Percentiles rank a stretch among this genome's conserved stretches.
phyloP scores from a whole-genome alignment of 2,329 filamentous ascomycete genomes.

The Aspergillus sergii region DNA sequence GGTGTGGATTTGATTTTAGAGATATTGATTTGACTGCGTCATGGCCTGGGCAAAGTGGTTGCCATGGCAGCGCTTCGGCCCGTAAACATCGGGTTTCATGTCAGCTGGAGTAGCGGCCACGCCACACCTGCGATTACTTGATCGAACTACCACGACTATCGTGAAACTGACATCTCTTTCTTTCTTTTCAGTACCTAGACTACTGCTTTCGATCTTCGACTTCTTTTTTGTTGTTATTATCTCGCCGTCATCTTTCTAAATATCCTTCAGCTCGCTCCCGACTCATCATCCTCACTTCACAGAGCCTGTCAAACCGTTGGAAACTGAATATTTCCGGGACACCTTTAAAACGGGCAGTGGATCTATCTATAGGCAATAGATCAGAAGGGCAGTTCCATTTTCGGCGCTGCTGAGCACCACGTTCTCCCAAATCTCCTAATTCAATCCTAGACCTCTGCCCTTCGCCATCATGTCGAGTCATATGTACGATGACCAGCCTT shows the following conservation, averaged over 20 bases:
- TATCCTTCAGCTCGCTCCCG: not conserved
- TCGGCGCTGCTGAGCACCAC: slow-evolving; percentile 17
- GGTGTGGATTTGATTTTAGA: not conserved
- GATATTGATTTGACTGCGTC: not conserved
- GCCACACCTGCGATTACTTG: slow-evolving; percentile 1
- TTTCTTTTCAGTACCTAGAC: slow-evolving; percentile 19
- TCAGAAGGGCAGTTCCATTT: slow-evolving; percentile 16
- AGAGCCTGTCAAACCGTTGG: not conserved
- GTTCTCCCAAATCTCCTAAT: slow-evolving; percentile 23
- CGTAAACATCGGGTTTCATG: slow-evolving; percentile 36
- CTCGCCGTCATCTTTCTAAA: not conserved
- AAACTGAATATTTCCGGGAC: slow-evolving; percentile 11
- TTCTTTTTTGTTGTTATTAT: slow-evolving; percentile 4
- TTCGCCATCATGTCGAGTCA: slow-evolving; percentile 36
- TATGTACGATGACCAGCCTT: slow-evolving; percentile 46
- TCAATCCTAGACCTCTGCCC: slow-evolving; percentile 12
- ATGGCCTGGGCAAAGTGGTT: slow-evolving; percentile 22
- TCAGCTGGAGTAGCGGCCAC: slow-evolving; percentile 18
- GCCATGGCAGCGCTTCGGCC: slow-evolving; percentile 41
- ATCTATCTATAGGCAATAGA: slow-evolving; percentile 21
- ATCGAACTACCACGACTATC: slow-evolving; percentile 14
- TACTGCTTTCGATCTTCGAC: slow-evolving; percentile 6
- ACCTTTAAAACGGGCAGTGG: slow-evolving; percentile 14
- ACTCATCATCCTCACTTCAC: not conserved
- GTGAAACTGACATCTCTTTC: slow-evolving; percentile 19